Evolutionary conservation across 2,329 filamentous ascomycete species (phyloP).

Genomic region (Orbilia quercus): DNA sequence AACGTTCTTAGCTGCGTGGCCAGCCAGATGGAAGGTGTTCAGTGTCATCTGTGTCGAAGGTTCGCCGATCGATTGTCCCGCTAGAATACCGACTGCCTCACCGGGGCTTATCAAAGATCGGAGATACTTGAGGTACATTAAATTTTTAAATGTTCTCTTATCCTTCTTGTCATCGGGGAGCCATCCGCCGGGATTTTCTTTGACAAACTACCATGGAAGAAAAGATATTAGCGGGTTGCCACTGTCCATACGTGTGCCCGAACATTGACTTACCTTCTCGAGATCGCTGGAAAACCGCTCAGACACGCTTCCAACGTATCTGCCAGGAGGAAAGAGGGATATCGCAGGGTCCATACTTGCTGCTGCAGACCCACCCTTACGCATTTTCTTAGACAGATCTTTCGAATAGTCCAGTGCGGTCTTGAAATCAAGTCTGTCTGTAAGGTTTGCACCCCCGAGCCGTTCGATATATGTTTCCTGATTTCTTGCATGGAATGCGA

Average conservation of each 20-base stretch:
- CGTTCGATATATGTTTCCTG: slow-evolving; percentile 81
- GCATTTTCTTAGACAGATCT: slow-evolving; percentile 77
- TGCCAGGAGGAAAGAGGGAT: slow-evolving; percentile 58
- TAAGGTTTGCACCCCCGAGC: slow-evolving; percentile 70
- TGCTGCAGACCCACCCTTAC: slow-evolving; percentile 69
- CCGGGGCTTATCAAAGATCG: slow-evolving; percentile 92
- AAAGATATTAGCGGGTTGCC: slow-evolving; percentile 56
- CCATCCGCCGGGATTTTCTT: slow-evolving; percentile 74
- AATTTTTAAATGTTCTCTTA: slow-evolving; percentile 81
- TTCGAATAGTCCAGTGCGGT: slow-evolving; percentile 71
- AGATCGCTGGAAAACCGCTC: slow-evolving; percentile 80
- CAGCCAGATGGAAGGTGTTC: slow-evolving; percentile 99
- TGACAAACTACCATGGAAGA: slow-evolving; percentile 72
- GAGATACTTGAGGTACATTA: slow-evolving; percentile 92
- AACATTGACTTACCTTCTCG: slow-evolving; percentile 67
- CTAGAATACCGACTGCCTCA: slow-evolving; percentile 95
- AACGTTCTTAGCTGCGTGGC: slow-evolving; percentile 98
- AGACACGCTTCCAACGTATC: slow-evolving; percentile 66
- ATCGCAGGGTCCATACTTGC: slow-evolving; percentile 56
- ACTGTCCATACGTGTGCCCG: not conserved
- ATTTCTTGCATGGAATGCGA: slow-evolving; percentile 89
- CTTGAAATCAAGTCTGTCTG: slow-evolving; percentile 71
- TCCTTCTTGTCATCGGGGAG: slow-evolving; percentile 28
- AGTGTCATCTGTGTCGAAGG: slow-evolving; percentile 99
- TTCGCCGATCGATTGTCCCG: slow-evolving; percentile 95